Conservation (phyloP, 352 stramenopile species). For the Pythium dissimile region DNA sequence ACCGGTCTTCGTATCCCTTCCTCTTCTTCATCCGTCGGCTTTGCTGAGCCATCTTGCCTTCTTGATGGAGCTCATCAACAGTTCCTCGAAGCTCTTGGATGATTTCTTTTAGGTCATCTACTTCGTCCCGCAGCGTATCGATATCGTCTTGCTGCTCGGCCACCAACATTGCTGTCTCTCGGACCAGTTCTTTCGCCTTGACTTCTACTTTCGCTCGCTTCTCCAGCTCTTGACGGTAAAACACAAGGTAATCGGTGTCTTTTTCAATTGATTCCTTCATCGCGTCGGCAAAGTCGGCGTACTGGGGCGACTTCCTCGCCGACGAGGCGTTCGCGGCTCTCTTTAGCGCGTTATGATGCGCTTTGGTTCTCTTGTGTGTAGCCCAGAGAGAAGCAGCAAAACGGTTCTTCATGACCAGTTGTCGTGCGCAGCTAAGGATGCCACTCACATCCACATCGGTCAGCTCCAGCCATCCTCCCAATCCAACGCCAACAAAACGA, state of each 20-base stretch:
- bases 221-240: neutral
- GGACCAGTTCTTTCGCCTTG: constrained; percentile 12
- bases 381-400: neutral
- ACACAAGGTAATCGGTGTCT: constrained; percentile 13
- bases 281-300: constrained; percentile 12
- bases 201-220: constrained; percentile 8
- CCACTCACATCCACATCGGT: neutral
- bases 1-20: too few species aligned
- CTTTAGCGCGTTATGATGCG: neutral
- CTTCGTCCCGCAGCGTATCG: constrained; percentile 3
- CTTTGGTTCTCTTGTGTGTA: neutral
- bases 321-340: neutral
- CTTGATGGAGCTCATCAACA: neutral
- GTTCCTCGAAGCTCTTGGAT: constrained; percentile 1
- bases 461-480: neutral
- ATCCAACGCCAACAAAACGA: neutral
- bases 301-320: neutral
- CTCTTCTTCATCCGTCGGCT: too few species aligned
- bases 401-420: neutral
- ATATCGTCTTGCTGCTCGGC: constrained; percentile 22
- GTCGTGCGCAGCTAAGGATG: neutral
- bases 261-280: constrained; percentile 10
- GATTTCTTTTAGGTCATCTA: constrained; percentile 2
- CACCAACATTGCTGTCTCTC: constrained; percentile 17
- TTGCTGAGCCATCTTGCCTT: too few species aligned